Conservation (phyloP, 2,329 filamentous ascomycete species). For the Fusarium secorum region DNA sequence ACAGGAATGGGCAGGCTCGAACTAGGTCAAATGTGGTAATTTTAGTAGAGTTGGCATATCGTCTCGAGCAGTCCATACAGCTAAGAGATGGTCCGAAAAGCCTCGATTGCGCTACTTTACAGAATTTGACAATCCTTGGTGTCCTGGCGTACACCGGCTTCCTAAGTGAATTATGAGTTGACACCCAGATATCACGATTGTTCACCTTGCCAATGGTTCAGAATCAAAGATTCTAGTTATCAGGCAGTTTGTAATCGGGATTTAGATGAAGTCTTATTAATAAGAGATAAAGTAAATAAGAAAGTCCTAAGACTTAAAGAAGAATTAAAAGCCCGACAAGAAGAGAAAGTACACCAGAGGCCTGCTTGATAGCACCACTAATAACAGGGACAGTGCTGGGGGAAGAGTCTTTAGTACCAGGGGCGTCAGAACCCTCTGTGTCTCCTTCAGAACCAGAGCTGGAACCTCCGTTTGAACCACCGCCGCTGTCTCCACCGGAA, state of each 20-base stretch:
- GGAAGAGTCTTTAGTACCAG: background rate
- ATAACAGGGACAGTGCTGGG: background rate
- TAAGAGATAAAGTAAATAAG: background rate
- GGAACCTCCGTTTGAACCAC: background rate
- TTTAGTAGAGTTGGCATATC: background rate
- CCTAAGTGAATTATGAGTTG: background rate
- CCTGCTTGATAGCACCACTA: background rate
- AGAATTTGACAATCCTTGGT: background rate
- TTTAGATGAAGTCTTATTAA: too few relatives aligned
- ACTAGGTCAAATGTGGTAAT: background rate
- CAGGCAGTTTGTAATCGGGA: rapidly evolving
- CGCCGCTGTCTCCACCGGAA: background rate
- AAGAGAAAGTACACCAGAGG: background rate
- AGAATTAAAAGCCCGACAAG: background rate
- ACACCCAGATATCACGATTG: background rate
- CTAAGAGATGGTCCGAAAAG: background rate
- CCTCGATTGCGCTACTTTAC: background rate
- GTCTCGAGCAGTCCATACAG: background rate
- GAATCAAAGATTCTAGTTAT: rapidly evolving
- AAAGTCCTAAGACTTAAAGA: background rate
- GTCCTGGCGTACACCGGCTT: background rate
- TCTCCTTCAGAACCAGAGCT: background rate
- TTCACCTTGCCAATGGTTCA: background rate
- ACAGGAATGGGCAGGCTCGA: background rate
- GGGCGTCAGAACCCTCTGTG: background rate